phyloP scores from a whole-genome alignment of 352 stramenopile species.

The Thraustochytrium sp. region DNA sequence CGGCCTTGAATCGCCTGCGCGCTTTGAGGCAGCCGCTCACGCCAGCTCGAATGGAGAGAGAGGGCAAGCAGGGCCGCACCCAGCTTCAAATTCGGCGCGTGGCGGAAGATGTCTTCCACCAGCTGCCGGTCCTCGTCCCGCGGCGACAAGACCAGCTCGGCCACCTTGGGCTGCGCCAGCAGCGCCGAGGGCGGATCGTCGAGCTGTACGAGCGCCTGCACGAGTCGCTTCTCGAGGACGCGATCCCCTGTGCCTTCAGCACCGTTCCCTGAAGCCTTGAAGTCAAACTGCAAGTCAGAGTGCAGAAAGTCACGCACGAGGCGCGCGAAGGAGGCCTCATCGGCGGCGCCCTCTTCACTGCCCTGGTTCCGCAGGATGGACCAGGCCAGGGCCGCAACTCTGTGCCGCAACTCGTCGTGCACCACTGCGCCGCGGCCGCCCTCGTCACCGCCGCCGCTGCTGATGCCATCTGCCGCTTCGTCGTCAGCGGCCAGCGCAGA shows the following conservation, averaged over 20 bases:
- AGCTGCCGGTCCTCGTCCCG: background rate
- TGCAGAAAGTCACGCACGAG: conserved; percentile 22
- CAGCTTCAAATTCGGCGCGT: background rate
- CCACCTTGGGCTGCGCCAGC: conserved; percentile 19
- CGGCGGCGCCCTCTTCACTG: background rate
- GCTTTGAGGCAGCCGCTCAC: background rate
- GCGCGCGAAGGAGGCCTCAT: background rate
- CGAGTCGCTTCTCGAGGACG: conserved; percentile 20
- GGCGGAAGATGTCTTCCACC: background rate
- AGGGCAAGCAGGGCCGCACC: background rate
- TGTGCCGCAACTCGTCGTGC: conserved; percentile 19
- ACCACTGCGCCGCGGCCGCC: too few species aligned
- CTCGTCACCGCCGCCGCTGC: too few species aligned
- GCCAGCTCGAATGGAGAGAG: conserved; percentile 12
- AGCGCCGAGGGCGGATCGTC: background rate
- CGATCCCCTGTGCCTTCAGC: background rate
- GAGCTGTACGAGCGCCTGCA: background rate
- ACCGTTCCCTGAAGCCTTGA: too few species aligned
- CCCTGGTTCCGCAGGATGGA: conserved; percentile 33
- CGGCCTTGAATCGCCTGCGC: background rate
- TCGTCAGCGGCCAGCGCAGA: background rate
- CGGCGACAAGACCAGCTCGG: background rate
- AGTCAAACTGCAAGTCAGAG: conserved; percentile 33
- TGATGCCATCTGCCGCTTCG: too few species aligned
- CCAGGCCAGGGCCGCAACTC: conserved; percentile 24